Evolutionary conservation across 2,329 filamentous ascomycete species (phyloP).

Genomic region (Byssoonygena ceratinophila): DNA sequence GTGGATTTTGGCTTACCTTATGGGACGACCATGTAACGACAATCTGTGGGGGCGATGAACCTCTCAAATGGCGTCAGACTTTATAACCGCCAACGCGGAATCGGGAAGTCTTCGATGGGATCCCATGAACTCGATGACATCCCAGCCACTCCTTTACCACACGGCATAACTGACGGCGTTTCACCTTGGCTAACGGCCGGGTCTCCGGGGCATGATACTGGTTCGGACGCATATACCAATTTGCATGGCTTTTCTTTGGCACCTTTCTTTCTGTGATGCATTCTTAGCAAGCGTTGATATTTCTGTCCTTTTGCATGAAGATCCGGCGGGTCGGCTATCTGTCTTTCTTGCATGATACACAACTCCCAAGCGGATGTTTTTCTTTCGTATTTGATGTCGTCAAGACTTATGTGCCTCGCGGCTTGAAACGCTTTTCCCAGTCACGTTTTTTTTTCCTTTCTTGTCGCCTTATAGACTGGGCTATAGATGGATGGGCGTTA

Average conservation of each 20-base stretch:
- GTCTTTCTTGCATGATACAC: conserved; percentile 17
- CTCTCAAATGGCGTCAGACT: conserved; percentile 12
- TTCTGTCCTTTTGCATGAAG: conserved; percentile 36
- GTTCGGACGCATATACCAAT: conserved; percentile 22
- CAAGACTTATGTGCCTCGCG: conserved; percentile 42
- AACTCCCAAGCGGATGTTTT: conserved; percentile 28
- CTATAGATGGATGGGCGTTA: conserved; percentile 12
- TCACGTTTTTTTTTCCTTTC: conserved; percentile 26
- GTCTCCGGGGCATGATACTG: conserved; percentile 10
- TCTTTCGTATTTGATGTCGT: conserved; percentile 36
- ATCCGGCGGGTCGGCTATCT: conserved; percentile 40
- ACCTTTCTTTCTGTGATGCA: conserved; percentile 34
- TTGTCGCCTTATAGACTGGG: conserved; percentile 23
- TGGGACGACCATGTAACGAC: conserved; percentile 63
- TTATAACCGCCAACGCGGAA: conserved; percentile 14
- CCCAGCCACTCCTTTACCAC: conserved; percentile 17
- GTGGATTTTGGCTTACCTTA: conserved; percentile 66
- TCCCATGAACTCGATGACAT: conserved; percentile 25
- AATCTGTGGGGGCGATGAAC: conserved; percentile 14
- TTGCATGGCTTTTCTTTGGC: conserved; percentile 36
- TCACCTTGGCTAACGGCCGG: conserved; percentile 28
- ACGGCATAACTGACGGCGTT: conserved; percentile 47
- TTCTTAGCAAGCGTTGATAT: conserved; percentile 41
- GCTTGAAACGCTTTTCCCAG: conserved; percentile 32
- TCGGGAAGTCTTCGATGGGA: conserved; percentile 16